These are phyloP conservation scores for Thuja plicata DNA, from an alignment of 83 land plant species.

Conservation along the genomic window DNA sequence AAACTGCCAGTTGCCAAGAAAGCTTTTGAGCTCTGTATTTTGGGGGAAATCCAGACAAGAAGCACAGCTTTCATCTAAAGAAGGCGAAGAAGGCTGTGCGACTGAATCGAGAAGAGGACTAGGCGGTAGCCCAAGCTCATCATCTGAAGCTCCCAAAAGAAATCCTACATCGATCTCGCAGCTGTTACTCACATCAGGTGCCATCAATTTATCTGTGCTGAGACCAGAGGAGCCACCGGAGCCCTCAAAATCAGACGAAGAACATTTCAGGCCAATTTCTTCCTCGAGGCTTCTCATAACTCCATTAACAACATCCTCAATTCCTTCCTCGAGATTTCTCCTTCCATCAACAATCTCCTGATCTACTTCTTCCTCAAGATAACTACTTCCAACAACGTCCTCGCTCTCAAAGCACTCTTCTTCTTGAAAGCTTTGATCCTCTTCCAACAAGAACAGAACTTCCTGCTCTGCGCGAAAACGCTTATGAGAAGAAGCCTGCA, in stretches of 20 bases:
- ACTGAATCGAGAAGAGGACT: not conserved
- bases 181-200: not conserved
- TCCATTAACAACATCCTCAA: not conserved
- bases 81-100: not conserved
- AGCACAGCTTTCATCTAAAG: not conserved
- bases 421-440: not conserved
- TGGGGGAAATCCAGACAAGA: not conserved
- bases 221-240: not conserved
- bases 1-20: not conserved
- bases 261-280: not conserved
- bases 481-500: not conserved
- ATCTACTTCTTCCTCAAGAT: not conserved
- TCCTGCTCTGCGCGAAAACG: not conserved
- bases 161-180: not conserved
- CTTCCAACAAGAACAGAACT: not conserved
- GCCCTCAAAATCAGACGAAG: not conserved
- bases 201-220: not conserved
- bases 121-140: not conserved
- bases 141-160: not conserved
- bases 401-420: not conserved
- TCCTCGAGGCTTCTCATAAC: conserved; percentile 5
- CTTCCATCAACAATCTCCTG: not conserved
- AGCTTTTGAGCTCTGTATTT: not conserved
- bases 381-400: not conserved
- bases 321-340: not conserved